Evolutionary conservation across 352 stramenopile species (phyloP).

Genomic region (Pythium biforme): DNA sequence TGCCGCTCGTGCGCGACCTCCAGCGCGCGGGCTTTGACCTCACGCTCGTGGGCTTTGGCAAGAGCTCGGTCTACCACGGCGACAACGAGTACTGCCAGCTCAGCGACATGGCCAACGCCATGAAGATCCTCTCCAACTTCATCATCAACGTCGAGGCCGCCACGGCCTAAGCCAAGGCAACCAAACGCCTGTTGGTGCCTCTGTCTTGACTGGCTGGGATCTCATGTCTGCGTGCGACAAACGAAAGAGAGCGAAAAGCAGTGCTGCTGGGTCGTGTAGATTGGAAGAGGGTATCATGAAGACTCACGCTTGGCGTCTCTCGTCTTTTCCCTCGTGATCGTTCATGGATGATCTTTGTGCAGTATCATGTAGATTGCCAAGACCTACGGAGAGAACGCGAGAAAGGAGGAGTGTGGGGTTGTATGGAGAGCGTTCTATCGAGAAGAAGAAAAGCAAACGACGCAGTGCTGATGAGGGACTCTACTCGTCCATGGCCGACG

Average conservation of each 20-base stretch:
- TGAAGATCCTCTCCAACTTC: constrained; percentile 84
- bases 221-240: too few species aligned
- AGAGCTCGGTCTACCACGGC: constrained; percentile 87
- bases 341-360: too few species aligned
- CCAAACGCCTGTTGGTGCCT: too few species aligned
- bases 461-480: neutral
- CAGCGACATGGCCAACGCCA: constrained; percentile 83
- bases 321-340: too few species aligned
- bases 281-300: too few species aligned
- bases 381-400: neutral
- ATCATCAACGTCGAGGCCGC: constrained; percentile 70
- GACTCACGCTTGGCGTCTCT: too few species aligned
- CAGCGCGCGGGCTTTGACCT: constrained; percentile 74
- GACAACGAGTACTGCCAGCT: constrained; percentile 92
- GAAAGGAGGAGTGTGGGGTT: neutral
- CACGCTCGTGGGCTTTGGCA: constrained; percentile 76
- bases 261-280: neutral
- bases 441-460: too few species aligned
- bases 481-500: constrained; percentile 7
- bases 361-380: too few species aligned
- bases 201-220: too few species aligned
- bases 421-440: neutral
- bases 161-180: constrained; percentile 18
- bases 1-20: constrained; percentile 76
- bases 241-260: neutral